Percentiles rank a stretch among this genome's conserved stretches.
Evolutionary conservation across 495 filamentous ascomycete species (phyloP).

Genomic region (Cercophora sp.): DNA sequence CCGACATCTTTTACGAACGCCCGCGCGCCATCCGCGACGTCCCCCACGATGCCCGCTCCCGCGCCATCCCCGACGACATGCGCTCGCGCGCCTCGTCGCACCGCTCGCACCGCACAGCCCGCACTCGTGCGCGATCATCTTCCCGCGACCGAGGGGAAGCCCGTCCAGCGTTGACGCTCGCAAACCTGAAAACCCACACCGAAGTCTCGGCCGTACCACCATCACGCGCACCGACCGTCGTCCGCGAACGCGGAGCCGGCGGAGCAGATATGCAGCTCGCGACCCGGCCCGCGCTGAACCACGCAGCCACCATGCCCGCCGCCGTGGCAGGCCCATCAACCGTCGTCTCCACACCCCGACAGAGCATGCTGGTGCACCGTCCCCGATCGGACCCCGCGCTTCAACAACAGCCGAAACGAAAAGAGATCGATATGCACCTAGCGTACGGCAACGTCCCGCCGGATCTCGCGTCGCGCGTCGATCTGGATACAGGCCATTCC

Average conservation of each 20-base stretch:
- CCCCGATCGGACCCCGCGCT: conserved; percentile 40
- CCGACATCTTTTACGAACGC: conserved; percentile 20
- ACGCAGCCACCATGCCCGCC: conserved; percentile 26
- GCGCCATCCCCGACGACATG: conserved; percentile 30
- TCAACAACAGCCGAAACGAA: conserved; percentile 42
- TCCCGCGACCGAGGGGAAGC: conserved; percentile 18
- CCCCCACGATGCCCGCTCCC: conserved; percentile 32
- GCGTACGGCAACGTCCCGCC: conserved; percentile 75
- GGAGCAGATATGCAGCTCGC: conserved; percentile 38
- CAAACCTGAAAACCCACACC: conserved; percentile 40
- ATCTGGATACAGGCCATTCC: conserved; percentile 31
- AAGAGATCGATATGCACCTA: conserved; percentile 78
- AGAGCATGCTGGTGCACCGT: conserved; percentile 31
- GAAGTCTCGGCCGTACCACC: conserved; percentile 41
- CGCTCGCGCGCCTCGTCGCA: conserved; percentile 36
- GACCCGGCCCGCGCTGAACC: conserved; percentile 31
- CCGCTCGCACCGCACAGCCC: conserved; percentile 31
- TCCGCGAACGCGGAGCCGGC: conserved; percentile 41
- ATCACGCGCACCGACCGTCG: conserved; percentile 35
- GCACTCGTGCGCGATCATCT: conserved; percentile 21
- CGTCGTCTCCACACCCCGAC: conserved; percentile 17
- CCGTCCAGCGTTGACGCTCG: conserved; percentile 34
- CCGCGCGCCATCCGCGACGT: conserved; percentile 16
- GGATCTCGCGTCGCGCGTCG: conserved; percentile 39
- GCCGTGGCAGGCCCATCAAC: neutral